A percentile compares a stretch with the other conserved stretches of the same genome.
phyloP scores from a whole-genome alignment of 352 stramenopile genomes.

The Chrysophaeum taylorii region DNA sequence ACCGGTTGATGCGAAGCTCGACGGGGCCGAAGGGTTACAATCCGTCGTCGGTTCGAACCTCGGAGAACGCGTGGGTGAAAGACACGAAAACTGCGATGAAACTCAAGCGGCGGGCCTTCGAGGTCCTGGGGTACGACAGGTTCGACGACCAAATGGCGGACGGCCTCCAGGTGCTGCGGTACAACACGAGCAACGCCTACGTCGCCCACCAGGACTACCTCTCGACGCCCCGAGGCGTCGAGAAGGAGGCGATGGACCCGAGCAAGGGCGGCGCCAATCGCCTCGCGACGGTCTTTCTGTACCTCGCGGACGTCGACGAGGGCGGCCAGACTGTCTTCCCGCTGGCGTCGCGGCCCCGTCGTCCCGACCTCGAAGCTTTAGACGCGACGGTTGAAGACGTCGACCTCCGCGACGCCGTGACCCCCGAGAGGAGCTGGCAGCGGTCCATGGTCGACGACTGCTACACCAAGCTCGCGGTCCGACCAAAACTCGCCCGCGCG shows the following conservation, averaged over 20 bases:
- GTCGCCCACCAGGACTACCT: constrained; percentile 87
- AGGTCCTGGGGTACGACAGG: constrained; percentile 69
- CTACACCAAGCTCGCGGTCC: constrained; percentile 43
- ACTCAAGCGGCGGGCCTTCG: constrained; percentile 70
- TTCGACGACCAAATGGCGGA: constrained; percentile 80
- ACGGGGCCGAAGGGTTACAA: constrained; percentile 42
- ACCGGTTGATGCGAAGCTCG: constrained; percentile 57
- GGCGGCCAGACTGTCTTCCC: constrained; percentile 96
- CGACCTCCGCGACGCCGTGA: constrained; percentile 15
- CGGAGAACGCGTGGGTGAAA: constrained; percentile 9
- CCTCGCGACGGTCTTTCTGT: constrained; percentile 90
- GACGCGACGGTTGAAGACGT: not conserved
- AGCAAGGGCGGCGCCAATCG: constrained; percentile 65
- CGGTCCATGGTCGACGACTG: constrained; percentile 52
- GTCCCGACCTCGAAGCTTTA: constrained; percentile 11
- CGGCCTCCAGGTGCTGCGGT: constrained; percentile 84
- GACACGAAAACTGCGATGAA: constrained; percentile 37
- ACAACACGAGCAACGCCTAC: constrained; percentile 86
- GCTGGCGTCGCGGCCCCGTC: no score
- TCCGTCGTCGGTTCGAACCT: constrained; percentile 2
- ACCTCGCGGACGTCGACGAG: constrained; percentile 87
- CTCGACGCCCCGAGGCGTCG: constrained; percentile 21
- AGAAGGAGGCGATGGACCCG: constrained; percentile 15
- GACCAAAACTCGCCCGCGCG: constrained; percentile 65
- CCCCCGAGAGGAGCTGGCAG: constrained; percentile 57